phyloP scores from a whole-genome alignment of 176 grass and related monocot species.

The Oropetium thomaeum region DNA sequence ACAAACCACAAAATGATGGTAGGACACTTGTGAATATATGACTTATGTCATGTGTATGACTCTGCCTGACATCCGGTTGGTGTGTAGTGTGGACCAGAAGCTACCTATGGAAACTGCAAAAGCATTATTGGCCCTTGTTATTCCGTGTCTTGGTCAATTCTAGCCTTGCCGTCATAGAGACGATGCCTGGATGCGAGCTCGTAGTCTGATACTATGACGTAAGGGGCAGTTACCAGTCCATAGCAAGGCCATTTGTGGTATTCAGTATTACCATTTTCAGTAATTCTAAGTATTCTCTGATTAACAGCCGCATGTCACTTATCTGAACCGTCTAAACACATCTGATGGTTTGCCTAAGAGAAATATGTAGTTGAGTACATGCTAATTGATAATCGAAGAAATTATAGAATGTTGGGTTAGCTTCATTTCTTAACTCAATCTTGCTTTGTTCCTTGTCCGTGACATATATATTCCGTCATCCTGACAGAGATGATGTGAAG shows the following conservation, averaged over 20 bases:
- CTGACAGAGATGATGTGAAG: conserved; percentile 21
- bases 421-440: background rate
- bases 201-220: conserved; percentile 39
- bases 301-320: background rate
- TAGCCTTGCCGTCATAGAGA: conserved; percentile 35
- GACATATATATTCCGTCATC: conserved; percentile 15
- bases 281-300: conserved; percentile 16
- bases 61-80: conserved; percentile 25
- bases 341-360: conserved; percentile 7
- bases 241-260: conserved; percentile 40
- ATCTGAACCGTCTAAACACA: background rate
- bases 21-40: conserved; percentile 21
- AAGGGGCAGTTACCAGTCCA: conserved; percentile 81
- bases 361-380: background rate
- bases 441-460: background rate
- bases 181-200: conserved; percentile 40
- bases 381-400: background rate
- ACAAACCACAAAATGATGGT: conserved; percentile 21
- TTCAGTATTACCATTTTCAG: conserved; percentile 38
- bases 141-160: conserved; percentile 53
- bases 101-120: conserved; percentile 29
- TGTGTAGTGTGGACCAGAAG: conserved; percentile 47
- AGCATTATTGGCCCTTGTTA: conserved; percentile 37
- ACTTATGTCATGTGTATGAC: conserved; percentile 29
- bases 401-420: background rate